These are phyloP conservation scores for Citrus trifoliata DNA, from an alignment of 345 rosid genomes.

Conservation along the genomic window DNA sequence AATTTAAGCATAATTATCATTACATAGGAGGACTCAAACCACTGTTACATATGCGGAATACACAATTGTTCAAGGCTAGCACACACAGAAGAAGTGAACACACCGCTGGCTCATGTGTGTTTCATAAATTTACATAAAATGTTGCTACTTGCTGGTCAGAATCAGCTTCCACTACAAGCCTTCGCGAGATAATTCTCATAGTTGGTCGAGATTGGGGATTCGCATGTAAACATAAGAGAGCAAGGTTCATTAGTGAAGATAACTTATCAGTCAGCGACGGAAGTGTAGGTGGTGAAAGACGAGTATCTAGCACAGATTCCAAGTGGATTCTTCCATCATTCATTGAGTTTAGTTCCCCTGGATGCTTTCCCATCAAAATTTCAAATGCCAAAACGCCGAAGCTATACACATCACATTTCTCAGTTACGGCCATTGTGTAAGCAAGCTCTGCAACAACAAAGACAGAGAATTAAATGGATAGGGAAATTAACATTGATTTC, in stretches of 20 bases:
- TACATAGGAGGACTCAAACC: too few relatives aligned
- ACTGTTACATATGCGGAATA: too few relatives aligned
- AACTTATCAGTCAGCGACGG: slow-evolving; percentile 1
- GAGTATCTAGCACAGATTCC: slow-evolving; percentile 11
- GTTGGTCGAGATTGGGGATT: slow-evolving; percentile 19
- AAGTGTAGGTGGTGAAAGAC: not conserved
- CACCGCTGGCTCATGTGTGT: too few relatives aligned
- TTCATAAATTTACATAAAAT: too few relatives aligned
- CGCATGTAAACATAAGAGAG: not conserved
- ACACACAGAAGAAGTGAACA: too few relatives aligned
- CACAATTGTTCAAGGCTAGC: too few relatives aligned
- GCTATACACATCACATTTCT: slow-evolving; percentile 4
- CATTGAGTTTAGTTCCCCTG: not conserved
- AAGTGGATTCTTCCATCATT: not conserved
- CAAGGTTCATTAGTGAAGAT: not conserved
- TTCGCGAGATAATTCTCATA: slow-evolving; percentile 10
- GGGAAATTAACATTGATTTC: not conserved
- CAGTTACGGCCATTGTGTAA: too few relatives aligned
- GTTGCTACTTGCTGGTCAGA: not conserved
- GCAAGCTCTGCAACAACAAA: not conserved
- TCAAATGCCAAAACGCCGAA: slow-evolving; percentile 5
- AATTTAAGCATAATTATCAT: too few relatives aligned
- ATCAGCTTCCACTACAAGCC: not conserved
- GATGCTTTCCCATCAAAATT: slow-evolving; percentile 6
- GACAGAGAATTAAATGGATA: not conserved